Evolutionary conservation across 2,329 filamentous ascomycete species (phyloP).

Genomic region (Pyrenochaeta sp.): DNA sequence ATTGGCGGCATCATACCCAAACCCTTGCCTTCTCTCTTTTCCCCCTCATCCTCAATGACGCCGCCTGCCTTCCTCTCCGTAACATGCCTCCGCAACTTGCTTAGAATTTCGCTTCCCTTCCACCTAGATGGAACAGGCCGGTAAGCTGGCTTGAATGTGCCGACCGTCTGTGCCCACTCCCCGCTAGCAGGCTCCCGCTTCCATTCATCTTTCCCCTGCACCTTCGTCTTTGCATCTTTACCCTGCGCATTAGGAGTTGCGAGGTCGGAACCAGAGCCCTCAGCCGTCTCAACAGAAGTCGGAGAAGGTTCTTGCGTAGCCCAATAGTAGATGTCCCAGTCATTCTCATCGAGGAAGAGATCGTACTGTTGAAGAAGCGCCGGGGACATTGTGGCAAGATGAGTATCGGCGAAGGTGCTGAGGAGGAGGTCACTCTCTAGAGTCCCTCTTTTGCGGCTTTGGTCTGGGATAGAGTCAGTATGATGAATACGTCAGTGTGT

Average conservation of each 20-base stretch:
- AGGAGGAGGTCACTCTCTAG: constrained; percentile 95
- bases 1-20: constrained; percentile 61
- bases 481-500: neutral
- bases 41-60: constrained; percentile 50
- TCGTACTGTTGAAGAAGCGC: constrained; percentile 85
- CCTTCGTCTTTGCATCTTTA: constrained; percentile 50
- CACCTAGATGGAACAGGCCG: constrained; percentile 86
- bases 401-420: constrained; percentile 87
- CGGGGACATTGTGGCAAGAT: constrained; percentile 76
- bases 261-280: constrained; percentile 57
- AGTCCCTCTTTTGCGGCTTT: constrained; percentile 94
- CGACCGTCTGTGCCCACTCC: constrained; percentile 97
- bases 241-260: constrained; percentile 56
- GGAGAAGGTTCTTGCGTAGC: constrained; percentile 80
- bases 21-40: constrained; percentile 46
- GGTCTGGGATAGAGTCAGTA: constrained; percentile 66
- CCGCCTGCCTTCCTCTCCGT: constrained; percentile 70
- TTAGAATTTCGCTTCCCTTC: constrained; percentile 81
- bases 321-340: constrained; percentile 99
- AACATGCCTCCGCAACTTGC: constrained; percentile 81
- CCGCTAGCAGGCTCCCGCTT: constrained; percentile 65
- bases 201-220: constrained; percentile 56
- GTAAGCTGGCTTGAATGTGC: constrained; percentile 93
- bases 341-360: constrained; percentile 94
- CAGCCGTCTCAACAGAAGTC: constrained; percentile 64